Base-by-base conservation (phyloP, 2,329 filamentous ascomycete species). In the Chaetomiaceae sp. region DNA sequence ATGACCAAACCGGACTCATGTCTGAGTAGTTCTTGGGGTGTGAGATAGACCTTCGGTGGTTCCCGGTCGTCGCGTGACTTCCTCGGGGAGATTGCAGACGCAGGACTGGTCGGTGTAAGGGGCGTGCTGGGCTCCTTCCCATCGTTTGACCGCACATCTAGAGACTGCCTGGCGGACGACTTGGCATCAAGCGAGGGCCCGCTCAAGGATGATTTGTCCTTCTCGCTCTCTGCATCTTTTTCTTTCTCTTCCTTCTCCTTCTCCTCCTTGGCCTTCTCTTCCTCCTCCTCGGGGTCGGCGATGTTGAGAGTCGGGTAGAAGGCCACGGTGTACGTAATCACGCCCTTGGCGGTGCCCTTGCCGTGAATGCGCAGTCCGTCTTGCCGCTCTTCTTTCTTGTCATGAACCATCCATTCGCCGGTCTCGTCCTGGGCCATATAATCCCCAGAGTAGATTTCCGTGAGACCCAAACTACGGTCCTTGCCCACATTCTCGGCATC, bases 1-100 rank as follows among this genome's bases (percentile, higher is more conserved):
- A 99, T 88, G 58, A 99, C 78, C 52, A 99, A 80, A 59, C 94
- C 94, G 52, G 89, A 94, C 73, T 97, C 90, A 66, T 96, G 86
- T 65, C 87, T 84, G 61, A 86, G 73, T 18, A 99, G 78, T 66
- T 97, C 89, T 56, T 96, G 86, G 0, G 84, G 82, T 4, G 80
- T 84, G 45, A 99, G 80, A 51, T 78, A 84, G 58, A 96, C 75
- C 74, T 95, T 95, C 25, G 89, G 87, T 13, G 84, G 76, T 34
- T 77, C 77, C 62, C 78, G 80, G 46, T 76, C 69, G 42, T 80
- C 75, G 58, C 81, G 78, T 9, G 73, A 75, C 58, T 75, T 77
- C 34, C 74, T 62, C 18, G 72, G 72, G 23, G 70, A 68, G 5
- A 71, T 62, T 14, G 73, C 73, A 16, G 72, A 72, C 14, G 68